Evolutionary conservation across 495 filamentous ascomycete species (phyloP).

Genomic region (Elaphomyces granulatus): DNA sequence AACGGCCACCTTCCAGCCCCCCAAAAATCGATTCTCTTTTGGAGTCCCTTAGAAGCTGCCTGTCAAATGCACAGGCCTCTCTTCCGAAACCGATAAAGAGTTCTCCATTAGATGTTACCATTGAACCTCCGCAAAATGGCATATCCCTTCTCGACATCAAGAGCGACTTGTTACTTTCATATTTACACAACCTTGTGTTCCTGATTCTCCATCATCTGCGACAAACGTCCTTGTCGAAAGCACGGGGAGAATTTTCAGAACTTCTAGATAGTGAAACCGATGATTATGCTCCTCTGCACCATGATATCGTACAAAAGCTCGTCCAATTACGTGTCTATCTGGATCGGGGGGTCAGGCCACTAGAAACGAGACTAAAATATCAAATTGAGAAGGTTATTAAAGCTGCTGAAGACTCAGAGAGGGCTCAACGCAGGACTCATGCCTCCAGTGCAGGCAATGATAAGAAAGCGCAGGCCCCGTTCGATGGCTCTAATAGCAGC

Average conservation of each 20-base stretch:
- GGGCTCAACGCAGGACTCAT: slow-evolving; percentile 14
- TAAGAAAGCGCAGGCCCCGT: neutral
- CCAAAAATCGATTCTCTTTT: no score
- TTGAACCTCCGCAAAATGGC: slow-evolving; percentile 59
- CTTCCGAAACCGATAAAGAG: slow-evolving; percentile 37
- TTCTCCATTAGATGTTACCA: slow-evolving; percentile 24
- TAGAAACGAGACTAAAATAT: slow-evolving; percentile 77
- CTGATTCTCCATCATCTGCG: slow-evolving; percentile 72
- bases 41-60: slow-evolving; percentile 46
- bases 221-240: slow-evolving; percentile 26
- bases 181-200: slow-evolving; percentile 88
- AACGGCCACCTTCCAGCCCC: no score
- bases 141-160: slow-evolving; percentile 91
- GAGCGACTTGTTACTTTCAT: slow-evolving; percentile 88
- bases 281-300: slow-evolving; percentile 17
- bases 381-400: slow-evolving; percentile 83
- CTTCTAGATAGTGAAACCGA: slow-evolving; percentile 11
- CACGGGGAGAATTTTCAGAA: slow-evolving; percentile 12
- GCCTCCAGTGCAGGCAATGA: slow-evolving; percentile 15
- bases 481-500: neutral
- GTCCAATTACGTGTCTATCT: slow-evolving; percentile 76
- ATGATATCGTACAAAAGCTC: slow-evolving; percentile 64
- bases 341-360: slow-evolving; percentile 75
- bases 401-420: slow-evolving; percentile 63
- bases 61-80: slow-evolving; percentile 44